Percentiles rank a stretch among this genome's conserved stretches.
These are phyloP conservation scores for Gypsophila paniculata DNA, from an alignment of 179 eudicot genomes.

Conservation along the genomic window DNA sequence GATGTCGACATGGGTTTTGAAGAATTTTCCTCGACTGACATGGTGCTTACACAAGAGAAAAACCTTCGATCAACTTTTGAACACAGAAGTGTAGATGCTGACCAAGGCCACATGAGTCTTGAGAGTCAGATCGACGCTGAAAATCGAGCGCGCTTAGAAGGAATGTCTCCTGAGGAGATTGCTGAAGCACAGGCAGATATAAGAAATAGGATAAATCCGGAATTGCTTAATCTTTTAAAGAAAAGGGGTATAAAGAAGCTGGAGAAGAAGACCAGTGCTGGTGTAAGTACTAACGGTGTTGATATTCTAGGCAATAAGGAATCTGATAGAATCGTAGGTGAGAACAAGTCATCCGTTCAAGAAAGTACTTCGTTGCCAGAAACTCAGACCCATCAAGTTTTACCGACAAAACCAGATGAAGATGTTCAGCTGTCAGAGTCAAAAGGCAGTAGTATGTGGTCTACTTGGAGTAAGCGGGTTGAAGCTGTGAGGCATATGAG, in stretches of 20 bases:
- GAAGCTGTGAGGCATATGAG: slow-evolving; percentile 69
- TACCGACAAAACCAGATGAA: slow-evolving; percentile 22
- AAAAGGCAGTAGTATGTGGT: slow-evolving; percentile 50
- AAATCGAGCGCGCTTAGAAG: slow-evolving; percentile 56
- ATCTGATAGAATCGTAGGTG: slow-evolving; percentile 27
- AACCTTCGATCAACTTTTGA: slow-evolving; percentile 15
- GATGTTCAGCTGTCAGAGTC: slow-evolving; percentile 24
- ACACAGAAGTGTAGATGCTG: slow-evolving; percentile 20
- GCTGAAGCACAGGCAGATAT: slow-evolving; percentile 81
- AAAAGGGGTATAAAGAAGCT: slow-evolving; percentile 50
- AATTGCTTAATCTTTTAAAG: slow-evolving; percentile 45
- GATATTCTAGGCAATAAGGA: slow-evolving; percentile 24
- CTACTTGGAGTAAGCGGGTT: slow-evolving; percentile 75
- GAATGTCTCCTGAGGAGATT: slow-evolving; percentile 78
- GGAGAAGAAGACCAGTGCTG: slow-evolving; percentile 33
- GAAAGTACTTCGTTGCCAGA: slow-evolving; percentile 20
- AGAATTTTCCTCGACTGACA: slow-evolving; percentile 9
- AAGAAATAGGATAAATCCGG: slow-evolving; percentile 58
- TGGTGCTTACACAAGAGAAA: slow-evolving; percentile 1
- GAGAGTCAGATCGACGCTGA: slow-evolving; percentile 81
- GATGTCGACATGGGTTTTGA: slow-evolving; percentile 15
- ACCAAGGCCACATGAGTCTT: slow-evolving; percentile 36
- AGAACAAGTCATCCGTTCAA: slow-evolving; percentile 24
- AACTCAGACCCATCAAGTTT: slow-evolving; percentile 23
- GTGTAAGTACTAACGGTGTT: slow-evolving; percentile 27